Conservation (phyloP, 257 asterid genomes). For the Solanum ossicruentum region DNA sequence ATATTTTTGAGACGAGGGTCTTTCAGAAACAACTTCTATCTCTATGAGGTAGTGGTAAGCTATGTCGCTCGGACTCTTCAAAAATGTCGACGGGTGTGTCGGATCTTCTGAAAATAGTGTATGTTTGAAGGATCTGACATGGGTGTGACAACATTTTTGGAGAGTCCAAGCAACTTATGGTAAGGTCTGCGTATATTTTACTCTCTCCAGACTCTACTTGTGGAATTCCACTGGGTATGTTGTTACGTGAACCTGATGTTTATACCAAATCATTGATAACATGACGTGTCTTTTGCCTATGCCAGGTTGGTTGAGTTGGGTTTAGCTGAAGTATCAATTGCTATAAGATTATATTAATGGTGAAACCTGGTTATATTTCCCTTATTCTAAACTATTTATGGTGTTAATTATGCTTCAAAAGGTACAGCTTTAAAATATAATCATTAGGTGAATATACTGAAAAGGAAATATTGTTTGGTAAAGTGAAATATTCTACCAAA, state of each 20-base stretch:
- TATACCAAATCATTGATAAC: background rate
- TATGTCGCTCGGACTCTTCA: too few relatives aligned
- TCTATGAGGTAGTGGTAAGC: too few relatives aligned
- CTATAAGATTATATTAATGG: background rate
- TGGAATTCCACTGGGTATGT: too few relatives aligned
- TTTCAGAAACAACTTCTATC: too few relatives aligned
- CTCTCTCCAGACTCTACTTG: too few relatives aligned
- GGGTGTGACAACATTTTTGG: too few relatives aligned
- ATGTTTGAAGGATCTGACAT: too few relatives aligned
- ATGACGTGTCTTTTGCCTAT: background rate
- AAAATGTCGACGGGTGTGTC: too few relatives aligned
- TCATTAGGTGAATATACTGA: background rate
- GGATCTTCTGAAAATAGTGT: too few relatives aligned
- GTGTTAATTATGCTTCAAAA: background rate
- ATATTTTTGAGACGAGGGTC: too few relatives aligned
- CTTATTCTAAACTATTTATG: background rate
- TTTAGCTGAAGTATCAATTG: background rate
- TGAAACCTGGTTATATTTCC: background rate
- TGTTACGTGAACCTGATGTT: background rate
- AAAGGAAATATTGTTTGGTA: background rate
- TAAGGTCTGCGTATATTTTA: too few relatives aligned
- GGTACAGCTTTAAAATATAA: background rate
- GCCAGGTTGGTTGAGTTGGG: background rate
- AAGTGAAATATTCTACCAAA: background rate
- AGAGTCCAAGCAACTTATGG: too few relatives aligned